Evolutionary conservation across 2,329 filamentous ascomycete species (phyloP), one percentile per base, ranked within the genome.

Genomic region (Cadophora malorum): DNA sequence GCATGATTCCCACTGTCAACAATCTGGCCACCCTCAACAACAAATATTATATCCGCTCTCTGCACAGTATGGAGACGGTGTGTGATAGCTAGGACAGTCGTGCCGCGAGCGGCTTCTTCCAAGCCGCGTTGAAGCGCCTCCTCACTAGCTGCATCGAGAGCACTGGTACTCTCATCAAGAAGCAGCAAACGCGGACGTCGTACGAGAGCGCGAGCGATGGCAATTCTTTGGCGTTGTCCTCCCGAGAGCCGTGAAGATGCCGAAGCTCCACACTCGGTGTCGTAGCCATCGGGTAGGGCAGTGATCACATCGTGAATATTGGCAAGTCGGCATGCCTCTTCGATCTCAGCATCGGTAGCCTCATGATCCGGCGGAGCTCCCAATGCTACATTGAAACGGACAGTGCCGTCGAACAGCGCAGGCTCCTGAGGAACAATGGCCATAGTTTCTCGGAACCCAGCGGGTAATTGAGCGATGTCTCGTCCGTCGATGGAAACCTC

Each of bases 191-290:
- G 95, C 0, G 94, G 94, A 72, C 97, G 91, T 8, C 91, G 94
- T 31, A 97, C 92, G 62, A 97, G 87, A 52, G 94, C 94, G 74
- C 93, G 86, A 4, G 94, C 93, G 78, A 97, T 97, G 10, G 94
- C 93, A 75, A 97, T 95, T 72, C 94, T 91, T 80, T 97, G 94
- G 79, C 97, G 96, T 80, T 97, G 95, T 23, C 94, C 95, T 77
- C 94, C 94, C 63, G 92, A 96, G 12, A 98, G 84, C 21, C 64
- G 97, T 81, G 78, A 96, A 96, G 6, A 94, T 94, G 70, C 93
- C 90, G 79, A 53, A 31, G 97, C 93, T 64, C 95, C 95, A n/a
- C 97, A 94, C 71, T 95, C 89, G 0, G 95, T 97, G 71, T 97
- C 86, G 75, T 97, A 97, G 3, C 91, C 91, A 71, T 97, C 91